Percentiles rank a stretch among this genome's conserved stretches.
Conservation (phyloP, 352 stramenopile genomes). For the Pythium volutum region DNA sequence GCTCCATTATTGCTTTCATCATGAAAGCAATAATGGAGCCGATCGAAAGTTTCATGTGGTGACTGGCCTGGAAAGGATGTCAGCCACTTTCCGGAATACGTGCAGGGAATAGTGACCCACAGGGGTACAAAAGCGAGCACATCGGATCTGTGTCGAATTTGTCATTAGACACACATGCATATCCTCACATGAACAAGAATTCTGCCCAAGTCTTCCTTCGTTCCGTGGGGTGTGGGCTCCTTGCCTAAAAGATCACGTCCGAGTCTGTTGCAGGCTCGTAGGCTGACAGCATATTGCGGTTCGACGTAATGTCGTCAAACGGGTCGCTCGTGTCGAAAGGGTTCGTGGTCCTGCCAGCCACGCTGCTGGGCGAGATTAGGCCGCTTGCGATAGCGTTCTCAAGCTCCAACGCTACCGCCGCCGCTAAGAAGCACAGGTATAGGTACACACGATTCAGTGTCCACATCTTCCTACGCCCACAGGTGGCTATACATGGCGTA, state of each 20-base stretch:
- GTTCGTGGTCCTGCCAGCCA: slow-evolving; percentile 13
- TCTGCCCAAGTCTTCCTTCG: no score
- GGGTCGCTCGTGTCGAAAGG: slow-evolving; percentile 50
- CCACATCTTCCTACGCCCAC: neutral
- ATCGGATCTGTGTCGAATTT: slow-evolving; percentile 11
- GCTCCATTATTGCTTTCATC: slow-evolving; percentile 45
- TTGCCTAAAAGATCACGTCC: slow-evolving; percentile 76
- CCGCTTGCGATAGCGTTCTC: neutral
- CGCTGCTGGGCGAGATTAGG: slow-evolving; percentile 2
- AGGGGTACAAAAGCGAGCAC: neutral
- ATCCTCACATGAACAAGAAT: neutral
- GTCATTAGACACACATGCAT: slow-evolving; percentile 20
- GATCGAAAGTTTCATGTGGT: no score
- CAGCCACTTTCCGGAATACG: neutral
- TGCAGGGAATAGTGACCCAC: neutral
- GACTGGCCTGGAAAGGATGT: slow-evolving; percentile 17
- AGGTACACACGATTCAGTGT: neutral
- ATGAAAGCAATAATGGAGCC: no score
- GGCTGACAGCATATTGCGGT: slow-evolving; percentile 78
- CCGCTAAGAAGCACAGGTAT: neutral
- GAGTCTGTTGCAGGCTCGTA: slow-evolving; percentile 71
- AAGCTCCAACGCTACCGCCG: slow-evolving; percentile 15
- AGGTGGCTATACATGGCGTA: slow-evolving; percentile 11
- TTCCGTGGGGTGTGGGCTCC: no score
- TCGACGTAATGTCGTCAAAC: slow-evolving; percentile 64